Evolutionary conservation across 768 basidiomycete genomes (phyloP).

Genomic region (Leccinum obscurum): DNA sequence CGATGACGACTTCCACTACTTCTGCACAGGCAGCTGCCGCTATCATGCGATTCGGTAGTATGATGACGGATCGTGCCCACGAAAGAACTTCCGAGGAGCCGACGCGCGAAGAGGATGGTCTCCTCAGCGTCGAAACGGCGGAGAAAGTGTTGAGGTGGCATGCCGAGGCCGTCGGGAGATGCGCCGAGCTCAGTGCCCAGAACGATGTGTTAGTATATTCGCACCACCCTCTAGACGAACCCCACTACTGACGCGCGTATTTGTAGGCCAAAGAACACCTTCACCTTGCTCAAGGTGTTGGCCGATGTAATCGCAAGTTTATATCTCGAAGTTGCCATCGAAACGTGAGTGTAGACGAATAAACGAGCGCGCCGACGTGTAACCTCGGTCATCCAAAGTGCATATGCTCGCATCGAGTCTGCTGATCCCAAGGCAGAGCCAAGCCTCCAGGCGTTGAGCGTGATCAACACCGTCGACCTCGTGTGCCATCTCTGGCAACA

Average conservation of each 20-base stretch:
- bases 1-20: constrained; percentile 59
- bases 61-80: constrained; percentile 51
- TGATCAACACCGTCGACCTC: constrained; percentile 75
- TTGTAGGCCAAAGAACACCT: constrained; percentile 82
- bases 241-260: constrained; percentile 4
- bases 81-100: constrained; percentile 67
- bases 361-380: neutral
- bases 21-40: constrained; percentile 87
- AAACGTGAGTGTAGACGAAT: constrained; percentile 66
- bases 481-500: constrained; percentile 97
- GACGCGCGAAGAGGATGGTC: constrained; percentile 77
- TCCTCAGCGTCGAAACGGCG: constrained; percentile 70
- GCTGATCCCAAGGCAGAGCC: constrained; percentile 82
- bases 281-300: constrained; percentile 78
- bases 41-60: constrained; percentile 87
- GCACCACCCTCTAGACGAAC: neutral
- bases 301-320: constrained; percentile 80
- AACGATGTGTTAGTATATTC: constrained; percentile 74
- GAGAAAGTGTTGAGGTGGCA: constrained; percentile 97
- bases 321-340: constrained; percentile 89
- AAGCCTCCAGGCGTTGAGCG: constrained; percentile 61
- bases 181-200: constrained; percentile 80
- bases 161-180: constrained; percentile 93
- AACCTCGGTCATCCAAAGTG: constrained; percentile 43
- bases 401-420: constrained; percentile 66